These are phyloP conservation scores for Aspergillus ibericus DNA, from an alignment of 2,329 filamentous ascomycete genomes.

Conservation along the genomic window DNA sequence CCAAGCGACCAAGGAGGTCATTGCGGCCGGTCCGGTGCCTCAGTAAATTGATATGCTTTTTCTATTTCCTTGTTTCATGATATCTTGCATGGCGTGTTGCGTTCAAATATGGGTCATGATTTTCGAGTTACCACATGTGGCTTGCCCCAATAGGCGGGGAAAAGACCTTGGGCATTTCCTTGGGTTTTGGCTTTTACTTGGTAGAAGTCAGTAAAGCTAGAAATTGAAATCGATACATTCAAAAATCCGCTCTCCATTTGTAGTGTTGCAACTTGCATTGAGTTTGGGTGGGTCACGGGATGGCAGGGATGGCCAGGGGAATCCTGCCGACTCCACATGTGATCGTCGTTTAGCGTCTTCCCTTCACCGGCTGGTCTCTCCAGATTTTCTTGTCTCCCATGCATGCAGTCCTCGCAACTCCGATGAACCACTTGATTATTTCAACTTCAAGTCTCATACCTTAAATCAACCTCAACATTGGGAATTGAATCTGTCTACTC, in stretches of 20 bases:
- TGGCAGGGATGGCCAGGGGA: neutral
- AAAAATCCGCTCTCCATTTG: no score
- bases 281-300: neutral
- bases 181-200: neutral
- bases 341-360: neutral
- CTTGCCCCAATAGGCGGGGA: slow-evolving; percentile 11
- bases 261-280: no score
- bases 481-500: no score
- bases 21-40: slow-evolving; percentile 52
- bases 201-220: neutral
- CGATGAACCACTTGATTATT: no score
- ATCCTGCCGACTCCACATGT: neutral
- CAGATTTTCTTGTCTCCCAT: neutral
- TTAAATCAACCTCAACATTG: no score
- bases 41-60: slow-evolving; percentile 18
- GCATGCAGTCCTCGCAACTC: neutral
- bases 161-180: slow-evolving; percentile 8
- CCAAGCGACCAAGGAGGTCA: slow-evolving; percentile 77
- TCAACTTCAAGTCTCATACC: no score
- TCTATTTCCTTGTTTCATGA: slow-evolving; percentile 12
- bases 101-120: slow-evolving; percentile 16
- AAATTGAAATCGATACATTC: neutral
- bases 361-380: neutral
- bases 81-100: slow-evolving; percentile 22
- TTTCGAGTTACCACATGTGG: slow-evolving; percentile 8